Percentiles rank a stretch among this genome's conserved stretches.
Conservation (phyloP, 2,329 filamentous ascomycete species). For the Sclerotinia nivalis region DNA sequence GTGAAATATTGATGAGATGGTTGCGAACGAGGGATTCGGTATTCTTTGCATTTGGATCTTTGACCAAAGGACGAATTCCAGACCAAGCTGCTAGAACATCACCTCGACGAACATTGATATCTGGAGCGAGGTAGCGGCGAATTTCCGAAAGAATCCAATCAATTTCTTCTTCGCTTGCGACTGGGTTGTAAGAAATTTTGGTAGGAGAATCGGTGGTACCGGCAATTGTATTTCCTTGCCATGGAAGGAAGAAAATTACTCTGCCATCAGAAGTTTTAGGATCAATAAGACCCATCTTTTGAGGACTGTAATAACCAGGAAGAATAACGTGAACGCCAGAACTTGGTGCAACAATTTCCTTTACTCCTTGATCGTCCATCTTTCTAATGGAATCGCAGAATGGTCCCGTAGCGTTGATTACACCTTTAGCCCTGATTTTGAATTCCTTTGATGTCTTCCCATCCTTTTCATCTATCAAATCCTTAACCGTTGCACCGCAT, state of each 20-base stretch:
- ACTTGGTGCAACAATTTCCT: slow-evolving; percentile 81
- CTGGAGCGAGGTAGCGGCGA: slow-evolving; percentile 75
- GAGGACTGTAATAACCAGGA: slow-evolving; percentile 81
- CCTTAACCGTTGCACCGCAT: slow-evolving; percentile 71
- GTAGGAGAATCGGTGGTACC: slow-evolving; percentile 83
- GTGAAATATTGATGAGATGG: slow-evolving; percentile 78
- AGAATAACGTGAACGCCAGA: slow-evolving; percentile 86
- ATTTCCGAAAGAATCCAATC: slow-evolving; percentile 87
- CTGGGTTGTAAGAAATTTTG: slow-evolving; percentile 68
- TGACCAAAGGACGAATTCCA: slow-evolving; percentile 81
- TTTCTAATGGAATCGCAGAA: slow-evolving; percentile 85
- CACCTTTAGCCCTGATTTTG: slow-evolving; percentile 72
- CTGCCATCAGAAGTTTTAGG: slow-evolving; percentile 83
- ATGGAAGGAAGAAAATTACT: slow-evolving; percentile 90
- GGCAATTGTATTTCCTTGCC: slow-evolving; percentile 91
- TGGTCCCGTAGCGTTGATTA: slow-evolving; percentile 87
- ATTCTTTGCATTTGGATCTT: slow-evolving; percentile 81
- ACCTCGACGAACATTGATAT: slow-evolving; percentile 80
- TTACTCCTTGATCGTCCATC: slow-evolving; percentile 71
- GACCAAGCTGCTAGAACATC: slow-evolving; percentile 92
- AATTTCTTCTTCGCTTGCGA: slow-evolving; percentile 81
- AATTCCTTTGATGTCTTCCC: slow-evolving; percentile 64
- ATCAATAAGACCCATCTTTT: slow-evolving; percentile 85
- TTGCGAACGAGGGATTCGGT: slow-evolving; percentile 87
- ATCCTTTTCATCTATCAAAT: slow-evolving; percentile 66